phyloP scores from a whole-genome alignment of 2,329 filamentous ascomycete genomes.

The Lasiodiplodia hormozganensis region DNA sequence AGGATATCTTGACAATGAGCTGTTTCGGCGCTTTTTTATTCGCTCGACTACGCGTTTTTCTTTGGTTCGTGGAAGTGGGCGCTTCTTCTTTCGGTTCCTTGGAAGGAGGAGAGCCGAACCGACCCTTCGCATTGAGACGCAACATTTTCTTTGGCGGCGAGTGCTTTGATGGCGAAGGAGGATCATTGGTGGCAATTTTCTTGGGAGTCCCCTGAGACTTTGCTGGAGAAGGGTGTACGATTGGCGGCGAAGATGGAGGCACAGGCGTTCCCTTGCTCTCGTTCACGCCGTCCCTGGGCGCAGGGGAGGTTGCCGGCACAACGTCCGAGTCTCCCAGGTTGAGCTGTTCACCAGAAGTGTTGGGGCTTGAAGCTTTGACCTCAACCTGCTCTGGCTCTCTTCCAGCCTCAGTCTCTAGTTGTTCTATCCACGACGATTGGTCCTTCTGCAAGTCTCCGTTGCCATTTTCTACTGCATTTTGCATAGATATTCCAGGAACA shows the following conservation, averaged over 20 bases:
- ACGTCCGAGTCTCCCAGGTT: not conserved
- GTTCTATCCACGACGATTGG: constrained; percentile 38
- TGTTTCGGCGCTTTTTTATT: constrained; percentile 39
- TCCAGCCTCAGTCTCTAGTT: constrained; percentile 39
- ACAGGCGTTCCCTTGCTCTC: not conserved
- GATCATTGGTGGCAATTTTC: not conserved
- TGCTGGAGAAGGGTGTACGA: not conserved
- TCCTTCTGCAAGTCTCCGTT: not conserved
- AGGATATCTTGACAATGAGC: constrained; percentile 64
- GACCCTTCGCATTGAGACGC: constrained; percentile 53
- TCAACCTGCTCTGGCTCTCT: constrained; percentile 13
- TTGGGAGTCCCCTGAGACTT: not conserved
- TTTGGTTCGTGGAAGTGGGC: constrained; percentile 47
- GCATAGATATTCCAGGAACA: not conserved
- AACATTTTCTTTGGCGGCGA: constrained; percentile 46
- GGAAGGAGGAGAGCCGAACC: constrained; percentile 52
- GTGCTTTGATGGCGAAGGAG: not conserved
- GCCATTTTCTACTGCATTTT: not conserved
- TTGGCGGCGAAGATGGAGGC: constrained; percentile 16
- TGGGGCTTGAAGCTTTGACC: constrained; percentile 16
- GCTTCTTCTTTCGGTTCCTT: constrained; percentile 37
- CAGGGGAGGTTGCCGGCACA: not conserved
- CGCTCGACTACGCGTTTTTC: constrained; percentile 36
- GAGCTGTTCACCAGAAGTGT: not conserved
- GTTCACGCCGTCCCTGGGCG: not conserved